Conservation (phyloP, 768 basidiomycete genomes). For the Leccinum subtestaceum region DNA sequence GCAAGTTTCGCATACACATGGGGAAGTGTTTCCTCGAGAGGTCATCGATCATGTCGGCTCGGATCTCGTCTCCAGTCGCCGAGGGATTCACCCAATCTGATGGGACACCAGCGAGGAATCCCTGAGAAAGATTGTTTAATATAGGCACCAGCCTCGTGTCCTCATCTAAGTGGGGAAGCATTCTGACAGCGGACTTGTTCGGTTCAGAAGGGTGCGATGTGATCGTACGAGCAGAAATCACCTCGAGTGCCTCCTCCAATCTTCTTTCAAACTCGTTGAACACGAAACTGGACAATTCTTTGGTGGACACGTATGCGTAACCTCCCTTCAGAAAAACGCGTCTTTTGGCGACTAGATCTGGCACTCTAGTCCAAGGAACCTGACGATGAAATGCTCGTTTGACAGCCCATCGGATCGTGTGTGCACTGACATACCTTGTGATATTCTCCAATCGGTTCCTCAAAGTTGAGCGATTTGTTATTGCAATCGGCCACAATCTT, state of each 20-base stretch:
- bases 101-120: conserved; percentile 87
- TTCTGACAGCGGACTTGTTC: conserved; percentile 73
- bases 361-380: conserved; percentile 97
- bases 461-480: background rate
- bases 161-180: conserved; percentile 89
- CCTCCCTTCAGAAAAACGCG: conserved; percentile 75
- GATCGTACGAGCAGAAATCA: conserved; percentile 31
- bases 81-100: conserved; percentile 71
- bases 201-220: conserved; percentile 9
- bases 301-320: conserved; percentile 83
- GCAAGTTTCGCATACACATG: conserved; percentile 89
- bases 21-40: conserved; percentile 89
- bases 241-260: conserved; percentile 75
- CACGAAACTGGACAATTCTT: conserved; percentile 79
- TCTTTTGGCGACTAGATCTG: conserved; percentile 83
- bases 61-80: conserved; percentile 63
- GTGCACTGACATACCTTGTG: conserved; percentile 59
- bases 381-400: conserved; percentile 28
- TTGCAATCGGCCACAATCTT: conserved; percentile 27
- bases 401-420: background rate
- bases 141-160: conserved; percentile 89
- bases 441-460: conserved; percentile 35
- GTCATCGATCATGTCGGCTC: conserved; percentile 92
- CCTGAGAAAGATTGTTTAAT: conserved; percentile 87
- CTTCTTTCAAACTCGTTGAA: conserved; percentile 79